phyloP scores from a whole-genome alignment of 805 yeast species.

The Spathaspora boniae region DNA sequence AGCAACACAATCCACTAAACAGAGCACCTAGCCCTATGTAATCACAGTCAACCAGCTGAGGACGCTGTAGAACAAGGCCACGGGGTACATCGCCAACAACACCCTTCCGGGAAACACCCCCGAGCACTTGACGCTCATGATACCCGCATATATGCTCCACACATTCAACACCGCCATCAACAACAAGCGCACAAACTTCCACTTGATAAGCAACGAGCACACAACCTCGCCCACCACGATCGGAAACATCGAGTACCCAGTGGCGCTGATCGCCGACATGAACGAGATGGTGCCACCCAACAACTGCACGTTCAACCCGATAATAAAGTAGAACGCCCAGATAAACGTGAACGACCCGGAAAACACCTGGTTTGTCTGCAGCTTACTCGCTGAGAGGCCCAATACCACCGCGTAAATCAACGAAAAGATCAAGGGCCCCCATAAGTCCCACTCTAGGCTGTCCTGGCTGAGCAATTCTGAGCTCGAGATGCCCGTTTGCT shows the following conservation, averaged over 20 bases:
- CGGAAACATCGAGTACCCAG: slow-evolving; percentile 70
- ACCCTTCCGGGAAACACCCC: slow-evolving; percentile 65
- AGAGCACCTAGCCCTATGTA: slow-evolving; percentile 29
- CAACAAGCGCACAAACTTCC: slow-evolving; percentile 48
- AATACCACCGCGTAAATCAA: slow-evolving; percentile 52
- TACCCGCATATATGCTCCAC: slow-evolving; percentile 67
- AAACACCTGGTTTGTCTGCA: slow-evolving; percentile 51
- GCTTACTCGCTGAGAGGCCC: slow-evolving; percentile 43
- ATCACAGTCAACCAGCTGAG: slow-evolving; percentile 67
- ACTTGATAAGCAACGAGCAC: slow-evolving; percentile 43
- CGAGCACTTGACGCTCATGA: slow-evolving; percentile 56
- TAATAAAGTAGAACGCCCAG: slow-evolving; percentile 59
- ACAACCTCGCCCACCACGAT: slow-evolving; percentile 51
- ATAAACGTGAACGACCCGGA: slow-evolving; percentile 61
- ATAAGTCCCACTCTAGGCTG: slow-evolving; percentile 55
- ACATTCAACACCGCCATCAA: slow-evolving; percentile 44
- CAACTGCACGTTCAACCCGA: slow-evolving; percentile 63
- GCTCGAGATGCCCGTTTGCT: slow-evolving; percentile 24
- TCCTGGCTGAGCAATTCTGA: slow-evolving; percentile 16
- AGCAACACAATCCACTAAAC: too few relatives aligned
- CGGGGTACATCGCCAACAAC: slow-evolving; percentile 62
- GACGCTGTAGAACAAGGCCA: slow-evolving; percentile 57
- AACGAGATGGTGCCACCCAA: slow-evolving; percentile 61
- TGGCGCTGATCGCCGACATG: slow-evolving; percentile 64
- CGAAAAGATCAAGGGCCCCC: slow-evolving; percentile 72